phyloP scores from a whole-genome alignment of 495 filamentous ascomycete genomes.

The Annulohypoxylon nitens region DNA sequence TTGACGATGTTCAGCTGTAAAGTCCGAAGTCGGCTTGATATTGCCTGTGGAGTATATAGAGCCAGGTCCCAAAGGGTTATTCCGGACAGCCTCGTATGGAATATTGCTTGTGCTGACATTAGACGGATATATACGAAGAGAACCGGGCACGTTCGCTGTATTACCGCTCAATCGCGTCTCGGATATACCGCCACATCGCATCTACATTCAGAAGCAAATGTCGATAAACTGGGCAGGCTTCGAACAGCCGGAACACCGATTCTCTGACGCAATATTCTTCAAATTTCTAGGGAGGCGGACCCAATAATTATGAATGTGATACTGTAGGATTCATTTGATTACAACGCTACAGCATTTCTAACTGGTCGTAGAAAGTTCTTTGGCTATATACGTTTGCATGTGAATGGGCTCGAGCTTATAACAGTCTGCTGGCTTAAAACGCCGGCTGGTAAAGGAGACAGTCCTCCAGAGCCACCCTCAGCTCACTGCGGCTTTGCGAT shows the following conservation, averaged over 20 bases:
- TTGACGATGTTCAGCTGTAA: conserved; percentile 24
- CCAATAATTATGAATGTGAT: conserved; percentile 19
- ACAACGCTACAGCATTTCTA: conserved; percentile 13
- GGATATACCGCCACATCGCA: conserved; percentile 21
- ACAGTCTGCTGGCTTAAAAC: conserved; percentile 26
- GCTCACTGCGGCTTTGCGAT: conserved; percentile 9
- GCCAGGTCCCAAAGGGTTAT: neutral
- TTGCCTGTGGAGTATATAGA: conserved; percentile 12
- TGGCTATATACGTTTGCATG: conserved; percentile 13
- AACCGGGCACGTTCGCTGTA: conserved; percentile 9
- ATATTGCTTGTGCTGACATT: conserved; percentile 20
- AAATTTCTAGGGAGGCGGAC: neutral
- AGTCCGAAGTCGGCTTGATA: conserved; percentile 1
- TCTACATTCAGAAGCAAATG: conserved; percentile 25
- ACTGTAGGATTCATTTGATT: conserved; percentile 25
- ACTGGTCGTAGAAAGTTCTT: conserved; percentile 24
- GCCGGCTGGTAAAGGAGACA: neutral
- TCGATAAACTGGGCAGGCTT: neutral
- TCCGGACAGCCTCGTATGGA: conserved; percentile 4
- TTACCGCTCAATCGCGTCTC: neutral
- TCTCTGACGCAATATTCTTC: conserved; percentile 22
- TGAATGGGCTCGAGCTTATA: conserved; percentile 7
- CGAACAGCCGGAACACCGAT: conserved; percentile 1
- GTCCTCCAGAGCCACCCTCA: neutral
- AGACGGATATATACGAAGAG: conserved; percentile 31